Base-by-base conservation (phyloP, 192 early-diverging fungal genomes). In the Lobulomyces angularis region DNA sequence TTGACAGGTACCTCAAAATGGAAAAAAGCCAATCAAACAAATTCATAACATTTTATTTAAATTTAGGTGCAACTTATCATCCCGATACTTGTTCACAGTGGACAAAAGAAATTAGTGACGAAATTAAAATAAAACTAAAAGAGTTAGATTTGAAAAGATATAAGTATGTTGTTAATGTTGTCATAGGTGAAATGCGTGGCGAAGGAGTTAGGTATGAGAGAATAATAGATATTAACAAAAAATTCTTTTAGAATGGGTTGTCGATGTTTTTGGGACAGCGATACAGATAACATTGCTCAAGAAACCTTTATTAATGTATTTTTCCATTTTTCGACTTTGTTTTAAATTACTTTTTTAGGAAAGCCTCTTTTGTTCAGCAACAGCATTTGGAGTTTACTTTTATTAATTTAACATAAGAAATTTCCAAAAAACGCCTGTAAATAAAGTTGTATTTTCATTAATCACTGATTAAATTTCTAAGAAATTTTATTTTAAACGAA, bases 221-320 rank as follows among this genome's bases (percentile, higher is more conserved):
- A 1, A 8, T 2, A 5, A 7, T 7, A 1, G 7, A 19, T n/a
- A 20, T 18, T 12, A 6, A 5, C 5, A 17, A 12, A n/a, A 45
- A 12, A 47, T 47, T 16, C 9, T 20, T 6, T 5, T 36, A 76
- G 73, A 40, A 66, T 76, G 58, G 66, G 66, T 21, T 65, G 65
- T 28, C 51, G 73, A n/a, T 74, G 70, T 29, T 67, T 76, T 24
- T 76, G 73, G 73, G 73, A 76, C 29, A 48, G 69, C 12, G 73
- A 76, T 49, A 61, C 73, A n/a, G 73, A 76, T 37, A 74, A 70
- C 31, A 44, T 76, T 31, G 73, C 69, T 2, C 63, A 76, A 26
- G 67, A 76, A 27, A 64, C 57, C 5, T 76, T 73, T 43, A 67
- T 61, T 23, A 76, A 74, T 46, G 72, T 74, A 48, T 46, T 54